These are phyloP conservation scores for Coniosporium apollinis DNA, from an alignment of 495 filamentous ascomycete genomes.

Conservation along the genomic window DNA sequence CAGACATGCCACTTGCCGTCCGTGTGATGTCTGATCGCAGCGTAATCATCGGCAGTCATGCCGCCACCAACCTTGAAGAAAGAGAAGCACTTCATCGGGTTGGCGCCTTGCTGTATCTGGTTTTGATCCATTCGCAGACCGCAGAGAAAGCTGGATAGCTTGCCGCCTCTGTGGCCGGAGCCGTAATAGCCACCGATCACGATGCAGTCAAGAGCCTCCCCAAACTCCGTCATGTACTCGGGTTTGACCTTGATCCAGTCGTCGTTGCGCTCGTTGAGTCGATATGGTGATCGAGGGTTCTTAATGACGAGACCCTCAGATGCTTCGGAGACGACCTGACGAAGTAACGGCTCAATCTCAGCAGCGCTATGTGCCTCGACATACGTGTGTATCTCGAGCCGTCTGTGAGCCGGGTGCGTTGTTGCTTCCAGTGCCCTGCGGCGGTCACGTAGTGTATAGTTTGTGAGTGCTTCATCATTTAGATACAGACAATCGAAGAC, in stretches of 20 bases:
- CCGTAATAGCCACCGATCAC: slow-evolving; percentile 92
- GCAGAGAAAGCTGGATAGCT: slow-evolving; percentile 71
- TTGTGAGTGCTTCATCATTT: slow-evolving; percentile 62
- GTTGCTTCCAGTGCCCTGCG: slow-evolving; percentile 53
- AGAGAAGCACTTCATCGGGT: slow-evolving; percentile 63
- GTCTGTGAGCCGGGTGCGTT: slow-evolving; percentile 46
- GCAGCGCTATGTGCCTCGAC: slow-evolving; percentile 43
- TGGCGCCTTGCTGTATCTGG: slow-evolving; percentile 35
- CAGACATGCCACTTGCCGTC: slow-evolving; percentile 84
- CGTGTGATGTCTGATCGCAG: slow-evolving; percentile 61
- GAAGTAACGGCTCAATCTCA: slow-evolving; percentile 61
- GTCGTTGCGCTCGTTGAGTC: slow-evolving; percentile 79
- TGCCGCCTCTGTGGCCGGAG: slow-evolving; percentile 66
- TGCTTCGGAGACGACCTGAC: slow-evolving; percentile 70
- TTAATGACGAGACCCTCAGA: slow-evolving; percentile 90
- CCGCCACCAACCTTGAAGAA: slow-evolving; percentile 96
- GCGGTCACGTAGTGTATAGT: slow-evolving; percentile 69
- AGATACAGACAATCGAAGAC: slow-evolving; percentile 87
- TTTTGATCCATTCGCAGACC: slow-evolving; percentile 63
- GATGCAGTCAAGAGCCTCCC: slow-evolving; percentile 78
- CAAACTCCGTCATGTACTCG: slow-evolving; percentile 95
- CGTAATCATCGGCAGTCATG: slow-evolving; percentile 72
- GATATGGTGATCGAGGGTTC: slow-evolving; percentile 75
- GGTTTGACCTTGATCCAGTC: slow-evolving; percentile 99
- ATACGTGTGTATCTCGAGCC: slow-evolving; percentile 73